These are phyloP conservation scores for Fagopyrum homotropicum DNA, from an alignment of 148 eudicot genomes.

Conservation along the genomic window DNA sequence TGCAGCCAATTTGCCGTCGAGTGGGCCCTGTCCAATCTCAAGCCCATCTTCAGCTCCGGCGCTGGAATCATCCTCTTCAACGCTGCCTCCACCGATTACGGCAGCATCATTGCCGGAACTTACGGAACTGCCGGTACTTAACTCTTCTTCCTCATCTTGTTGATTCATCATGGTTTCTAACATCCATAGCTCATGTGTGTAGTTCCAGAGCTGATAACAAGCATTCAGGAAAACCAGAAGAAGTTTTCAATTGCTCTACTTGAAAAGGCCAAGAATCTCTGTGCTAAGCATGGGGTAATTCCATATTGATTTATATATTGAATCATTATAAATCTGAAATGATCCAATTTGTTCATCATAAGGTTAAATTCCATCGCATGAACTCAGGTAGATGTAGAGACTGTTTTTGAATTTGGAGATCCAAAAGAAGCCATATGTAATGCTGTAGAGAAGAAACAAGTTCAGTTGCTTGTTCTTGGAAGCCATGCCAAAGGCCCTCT, in stretches of 20 bases:
- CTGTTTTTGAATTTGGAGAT: slow-evolving; percentile 43
- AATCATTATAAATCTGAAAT: not conserved
- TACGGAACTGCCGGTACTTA: slow-evolving; percentile 43
- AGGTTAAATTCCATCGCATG: too few relatives aligned
- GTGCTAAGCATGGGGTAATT: slow-evolving; percentile 52
- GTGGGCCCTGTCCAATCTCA: slow-evolving; percentile 49
- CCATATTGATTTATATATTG: not conserved
- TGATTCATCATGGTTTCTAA: too few relatives aligned
- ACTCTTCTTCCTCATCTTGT: not conserved
- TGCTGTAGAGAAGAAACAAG: slow-evolving; percentile 41
- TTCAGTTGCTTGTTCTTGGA: slow-evolving; percentile 54
- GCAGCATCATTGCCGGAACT: slow-evolving; percentile 39
- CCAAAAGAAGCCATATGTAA: slow-evolving; percentile 54
- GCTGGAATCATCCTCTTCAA: slow-evolving; percentile 37
- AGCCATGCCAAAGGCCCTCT: slow-evolving; percentile 47
- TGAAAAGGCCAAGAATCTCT: slow-evolving; percentile 49
- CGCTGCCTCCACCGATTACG: slow-evolving; percentile 33
- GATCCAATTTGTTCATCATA: not conserved
- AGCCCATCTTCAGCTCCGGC: slow-evolving; percentile 3
- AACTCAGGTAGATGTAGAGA: slow-evolving; percentile 41
- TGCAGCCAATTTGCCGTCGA: slow-evolving; percentile 39
- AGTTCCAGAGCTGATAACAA: slow-evolving; percentile 38
- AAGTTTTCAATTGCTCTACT: slow-evolving; percentile 36
- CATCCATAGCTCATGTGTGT: slow-evolving; percentile 6
- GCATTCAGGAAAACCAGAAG: slow-evolving; percentile 44